A percentile compares a stretch with the other conserved stretches of the same genome.
Evolutionary conservation across 2,329 filamentous ascomycete species (phyloP).

Genomic region (Aspergillus intermedius): DNA sequence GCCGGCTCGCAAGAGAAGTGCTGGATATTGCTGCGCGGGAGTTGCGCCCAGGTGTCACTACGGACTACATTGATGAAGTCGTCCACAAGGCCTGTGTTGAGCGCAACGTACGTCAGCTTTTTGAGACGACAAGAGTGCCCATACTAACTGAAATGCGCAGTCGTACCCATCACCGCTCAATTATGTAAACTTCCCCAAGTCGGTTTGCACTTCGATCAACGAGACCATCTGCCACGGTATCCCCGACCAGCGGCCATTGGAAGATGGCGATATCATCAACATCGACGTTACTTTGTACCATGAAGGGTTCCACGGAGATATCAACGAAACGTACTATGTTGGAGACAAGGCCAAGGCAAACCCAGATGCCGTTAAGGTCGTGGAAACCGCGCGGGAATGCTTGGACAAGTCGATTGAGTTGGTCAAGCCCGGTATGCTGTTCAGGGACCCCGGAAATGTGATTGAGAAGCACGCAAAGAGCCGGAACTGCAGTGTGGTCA

Average conservation of each 20-base stretch:
- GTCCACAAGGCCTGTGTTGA: slow-evolving; percentile 94
- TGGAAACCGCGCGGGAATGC: slow-evolving; percentile 83
- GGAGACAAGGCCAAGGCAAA: slow-evolving; percentile 79
- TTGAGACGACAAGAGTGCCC: background rate
- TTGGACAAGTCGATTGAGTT: slow-evolving; percentile 84
- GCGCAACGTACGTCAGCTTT: slow-evolving; percentile 63
- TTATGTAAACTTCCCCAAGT: slow-evolving; percentile 96
- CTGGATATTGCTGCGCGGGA: slow-evolving; percentile 84
- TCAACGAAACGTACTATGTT: slow-evolving; percentile 99
- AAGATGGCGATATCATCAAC: slow-evolving; percentile 94
- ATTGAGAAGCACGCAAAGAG: slow-evolving; percentile 94
- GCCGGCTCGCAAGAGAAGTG: slow-evolving; percentile 78
- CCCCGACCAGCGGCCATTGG: slow-evolving; percentile 76
- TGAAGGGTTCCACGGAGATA: slow-evolving; percentile 87
- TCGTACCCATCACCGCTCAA: slow-evolving; percentile 92
- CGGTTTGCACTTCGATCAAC: slow-evolving; percentile 91
- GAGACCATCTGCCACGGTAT: slow-evolving; percentile 99
- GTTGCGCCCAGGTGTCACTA: slow-evolving; percentile 83
- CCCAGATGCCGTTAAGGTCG: slow-evolving; percentile 79
- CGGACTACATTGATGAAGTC: slow-evolving; percentile 88
- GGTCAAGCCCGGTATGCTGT: slow-evolving; percentile 87
- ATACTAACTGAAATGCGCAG: slow-evolving; percentile 42
- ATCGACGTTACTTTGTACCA: slow-evolving; percentile 94
- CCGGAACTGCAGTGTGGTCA: slow-evolving; percentile 79
- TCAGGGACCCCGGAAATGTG: slow-evolving; percentile 86